These are phyloP conservation scores for Carex myosuroides DNA, from an alignment of 176 grass and related monocot species.

Conservation along the genomic window DNA sequence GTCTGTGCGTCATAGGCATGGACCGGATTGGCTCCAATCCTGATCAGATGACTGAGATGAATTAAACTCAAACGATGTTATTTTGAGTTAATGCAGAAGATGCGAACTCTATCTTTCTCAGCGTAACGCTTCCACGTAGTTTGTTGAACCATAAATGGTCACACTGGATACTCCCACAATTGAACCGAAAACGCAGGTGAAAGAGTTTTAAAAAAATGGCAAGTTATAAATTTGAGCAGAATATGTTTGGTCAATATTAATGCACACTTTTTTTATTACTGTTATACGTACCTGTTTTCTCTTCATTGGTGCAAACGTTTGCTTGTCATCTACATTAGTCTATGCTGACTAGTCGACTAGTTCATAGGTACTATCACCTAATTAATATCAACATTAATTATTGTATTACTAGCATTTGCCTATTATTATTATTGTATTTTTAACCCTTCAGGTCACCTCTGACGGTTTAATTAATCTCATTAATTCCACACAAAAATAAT, in stretches of 20 bases:
- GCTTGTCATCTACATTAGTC: neutral
- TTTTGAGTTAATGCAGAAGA: too few relatives aligned
- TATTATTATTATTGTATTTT: neutral
- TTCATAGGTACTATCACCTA: neutral
- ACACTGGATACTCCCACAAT: neutral
- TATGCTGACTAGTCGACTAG: neutral
- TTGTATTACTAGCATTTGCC: neutral
- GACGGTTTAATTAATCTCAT: neutral
- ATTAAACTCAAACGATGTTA: too few relatives aligned
- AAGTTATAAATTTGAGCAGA: neutral
- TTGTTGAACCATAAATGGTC: neutral
- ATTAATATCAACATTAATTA: neutral
- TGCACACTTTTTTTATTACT: neutral
- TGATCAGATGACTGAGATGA: too few relatives aligned
- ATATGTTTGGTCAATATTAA: slow-evolving; percentile 2
- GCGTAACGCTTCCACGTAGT: neutral
- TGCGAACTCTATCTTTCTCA: too few relatives aligned
- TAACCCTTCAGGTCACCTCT: neutral
- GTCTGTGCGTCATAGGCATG: too few relatives aligned
- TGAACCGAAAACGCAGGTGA: neutral
- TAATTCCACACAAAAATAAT: neutral
- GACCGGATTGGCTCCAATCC: too few relatives aligned
- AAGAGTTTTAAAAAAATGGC: neutral
- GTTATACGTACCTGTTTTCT: neutral
- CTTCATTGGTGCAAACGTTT: neutral